Base-by-base conservation (phyloP, 345 rosid genomes). In the Eucalyptus sp. region DNA sequence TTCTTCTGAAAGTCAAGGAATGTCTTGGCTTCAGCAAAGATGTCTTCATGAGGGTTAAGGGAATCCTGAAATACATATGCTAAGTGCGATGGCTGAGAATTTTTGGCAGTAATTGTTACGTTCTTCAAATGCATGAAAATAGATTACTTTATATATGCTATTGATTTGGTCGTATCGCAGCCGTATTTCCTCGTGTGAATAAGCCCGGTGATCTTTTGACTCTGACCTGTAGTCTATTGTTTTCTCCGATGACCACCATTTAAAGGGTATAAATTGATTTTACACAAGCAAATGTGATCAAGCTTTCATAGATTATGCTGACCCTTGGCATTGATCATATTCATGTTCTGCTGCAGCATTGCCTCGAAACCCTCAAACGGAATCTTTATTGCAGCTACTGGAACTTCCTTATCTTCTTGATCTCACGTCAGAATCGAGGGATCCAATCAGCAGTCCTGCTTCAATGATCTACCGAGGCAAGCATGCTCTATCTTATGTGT, bases 401-500 rank as follows among this genome's bases (percentile, higher is more conserved):
- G 99, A 93, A 88, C 97, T 97, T 81, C 96, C 99, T 31, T 94
- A 96, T 93, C 94, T 97, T 56, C 98, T 97, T 89, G 97, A 96
- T 91, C 84, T 90, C 88, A 88, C 90, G 87, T 89, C 93, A 48
- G 92, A 92, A 85, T 92, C 95, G 62, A 92, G 91, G 81, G 92
- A 90, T 90, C 86, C 85, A 91, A 87, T 60, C 48, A 49, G 56
- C 48, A 88, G 76, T 90, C 90, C 90, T 88, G 90, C 93, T 86
- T 87, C 93, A 20, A 86, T 56, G 20, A 88, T 89, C 94, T 91
- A 90, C 27, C 90, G 62, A 88, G 97, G 99, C 95, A 92, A 86
- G 27, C 58, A 52, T 49, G 84, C 62, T n/a, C 80, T n/a, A n/a
- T 31, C 17, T 50, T 29, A 17, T 31, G 56, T 48, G 31, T 54